Conservation (phyloP, 1,139 yeast species). For the Blastobotrys niveus region DNA sequence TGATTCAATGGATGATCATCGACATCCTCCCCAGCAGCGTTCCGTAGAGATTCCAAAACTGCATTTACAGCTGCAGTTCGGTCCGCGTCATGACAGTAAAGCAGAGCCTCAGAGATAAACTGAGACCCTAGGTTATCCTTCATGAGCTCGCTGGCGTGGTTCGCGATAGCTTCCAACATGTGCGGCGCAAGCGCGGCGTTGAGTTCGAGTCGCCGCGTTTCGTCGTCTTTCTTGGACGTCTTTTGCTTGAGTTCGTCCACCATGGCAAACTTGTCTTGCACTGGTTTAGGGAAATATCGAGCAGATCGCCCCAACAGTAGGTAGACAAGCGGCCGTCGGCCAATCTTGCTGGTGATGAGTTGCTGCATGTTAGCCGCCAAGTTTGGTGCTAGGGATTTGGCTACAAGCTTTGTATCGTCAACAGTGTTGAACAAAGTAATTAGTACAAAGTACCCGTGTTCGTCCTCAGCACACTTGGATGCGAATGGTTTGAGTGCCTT, state of each 20-base stretch:
- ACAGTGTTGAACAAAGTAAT: conserved; percentile 77
- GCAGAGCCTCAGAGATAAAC: conserved; percentile 67
- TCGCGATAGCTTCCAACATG: conserved; percentile 51
- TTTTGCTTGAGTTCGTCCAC: conserved; percentile 58
- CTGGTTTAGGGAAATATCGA: conserved; percentile 71
- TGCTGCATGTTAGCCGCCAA: conserved; percentile 52
- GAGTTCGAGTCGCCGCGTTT: conserved; percentile 67
- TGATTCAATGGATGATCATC: conserved; percentile 55
- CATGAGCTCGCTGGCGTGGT: conserved; percentile 47
- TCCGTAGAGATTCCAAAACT: conserved; percentile 37
- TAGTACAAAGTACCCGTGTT: conserved; percentile 77
- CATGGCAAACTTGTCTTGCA: conserved; percentile 52
- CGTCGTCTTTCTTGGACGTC: conserved; percentile 78
- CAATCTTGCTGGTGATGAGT: conserved; percentile 64
- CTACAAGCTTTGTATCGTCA: conserved; percentile 84
- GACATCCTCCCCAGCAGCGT: conserved; percentile 37
- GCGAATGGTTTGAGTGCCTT: conserved; percentile 70
- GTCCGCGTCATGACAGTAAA: conserved; percentile 50
- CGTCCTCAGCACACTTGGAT: conserved; percentile 69
- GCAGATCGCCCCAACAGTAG: conserved; percentile 74
- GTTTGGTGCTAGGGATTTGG: conserved; percentile 63
- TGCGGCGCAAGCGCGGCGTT: conserved; percentile 60
- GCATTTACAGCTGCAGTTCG: conserved; percentile 55
- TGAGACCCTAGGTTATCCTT: conserved; percentile 77
- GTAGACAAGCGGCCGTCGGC: conserved; percentile 85